Conservation (phyloP, 805 yeast genomes). For the Yarrowia divulgata region DNA sequence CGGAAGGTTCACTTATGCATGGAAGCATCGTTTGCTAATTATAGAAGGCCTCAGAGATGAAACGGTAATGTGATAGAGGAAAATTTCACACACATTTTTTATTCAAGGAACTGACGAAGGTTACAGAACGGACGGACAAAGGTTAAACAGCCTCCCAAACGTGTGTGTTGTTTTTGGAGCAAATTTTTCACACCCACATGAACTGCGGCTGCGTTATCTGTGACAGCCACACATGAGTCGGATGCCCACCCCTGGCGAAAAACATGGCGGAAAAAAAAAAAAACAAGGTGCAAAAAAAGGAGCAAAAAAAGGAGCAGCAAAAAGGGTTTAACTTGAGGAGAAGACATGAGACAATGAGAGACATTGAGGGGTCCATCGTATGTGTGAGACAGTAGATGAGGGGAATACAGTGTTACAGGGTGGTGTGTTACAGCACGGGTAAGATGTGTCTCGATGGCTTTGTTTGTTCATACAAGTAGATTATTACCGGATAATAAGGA, state of each 20-base stretch:
- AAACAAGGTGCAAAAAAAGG: background rate
- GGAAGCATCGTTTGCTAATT: conserved; percentile 10
- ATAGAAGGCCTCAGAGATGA: conserved; percentile 11
- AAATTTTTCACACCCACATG: too few relatives aligned
- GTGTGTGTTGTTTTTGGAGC: too few relatives aligned
- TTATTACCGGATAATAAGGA: too few relatives aligned
- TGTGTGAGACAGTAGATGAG: background rate
- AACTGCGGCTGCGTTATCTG: conserved; percentile 5
- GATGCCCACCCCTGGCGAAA: background rate
- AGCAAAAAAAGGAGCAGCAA: background rate
- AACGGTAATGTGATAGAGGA: conserved; percentile 18
- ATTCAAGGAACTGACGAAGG: too few relatives aligned
- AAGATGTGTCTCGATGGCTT: too few relatives aligned
- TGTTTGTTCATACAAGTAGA: too few relatives aligned
- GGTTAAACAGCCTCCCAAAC: too few relatives aligned
- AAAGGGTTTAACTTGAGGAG: background rate
- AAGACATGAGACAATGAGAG: background rate
- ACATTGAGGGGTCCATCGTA: background rate
- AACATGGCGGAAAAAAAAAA: background rate
- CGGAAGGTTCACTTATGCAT: background rate
- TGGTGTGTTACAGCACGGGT: too few relatives aligned
- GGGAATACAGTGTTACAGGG: too few relatives aligned
- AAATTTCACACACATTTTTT: too few relatives aligned
- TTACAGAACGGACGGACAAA: too few relatives aligned
- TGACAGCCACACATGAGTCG: conserved; percentile 6